phyloP scores from a whole-genome alignment of 2,329 filamentous ascomycete species.

The Teratosphaeria epicoccoides region DNA sequence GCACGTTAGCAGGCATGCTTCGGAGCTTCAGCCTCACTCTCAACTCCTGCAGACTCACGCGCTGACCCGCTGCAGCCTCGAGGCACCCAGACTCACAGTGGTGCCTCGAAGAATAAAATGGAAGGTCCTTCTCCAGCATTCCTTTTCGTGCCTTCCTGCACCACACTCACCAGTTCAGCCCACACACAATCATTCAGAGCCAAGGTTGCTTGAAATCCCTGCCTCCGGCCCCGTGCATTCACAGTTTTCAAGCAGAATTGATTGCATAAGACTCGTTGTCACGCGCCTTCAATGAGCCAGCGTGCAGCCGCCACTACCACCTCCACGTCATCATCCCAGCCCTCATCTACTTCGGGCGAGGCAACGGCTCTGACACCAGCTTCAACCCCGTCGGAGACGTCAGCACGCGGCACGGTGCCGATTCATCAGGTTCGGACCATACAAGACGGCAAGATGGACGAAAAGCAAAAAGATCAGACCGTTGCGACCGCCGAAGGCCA shows the following conservation, averaged over 20 bases:
- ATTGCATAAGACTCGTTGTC: not conserved
- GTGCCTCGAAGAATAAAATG: not conserved
- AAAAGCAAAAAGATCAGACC: slow-evolving; percentile 12
- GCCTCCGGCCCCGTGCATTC: not conserved
- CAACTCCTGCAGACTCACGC: not conserved
- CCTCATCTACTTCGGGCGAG: slow-evolving; percentile 9
- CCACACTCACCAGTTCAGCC: not conserved
- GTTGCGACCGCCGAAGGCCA: slow-evolving; percentile 8
- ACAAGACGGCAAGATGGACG: slow-evolving; percentile 16
- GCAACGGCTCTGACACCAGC: slow-evolving; percentile 14
- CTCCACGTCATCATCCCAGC: slow-evolving; percentile 12
- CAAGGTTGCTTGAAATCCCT: not conserved
- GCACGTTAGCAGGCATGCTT: not conserved
- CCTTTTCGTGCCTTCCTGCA: not conserved
- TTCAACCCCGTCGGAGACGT: slow-evolving; percentile 17
- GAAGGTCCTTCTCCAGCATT: not conserved
- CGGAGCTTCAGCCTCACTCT: not conserved
- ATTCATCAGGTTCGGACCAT: slow-evolving; percentile 11
- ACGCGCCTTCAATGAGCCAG: slow-evolving; percentile 15
- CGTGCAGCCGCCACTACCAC: slow-evolving; percentile 13
- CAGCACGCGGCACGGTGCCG: slow-evolving; percentile 8
- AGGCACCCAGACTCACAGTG: not conserved
- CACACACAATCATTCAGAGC: not conserved
- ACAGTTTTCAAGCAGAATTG: not conserved
- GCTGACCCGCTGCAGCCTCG: not conserved